Percentiles rank a stretch among this genome's conserved stretches.
Conservation (phyloP, 768 basidiomycete species). For the Kwoniella dejecticola region DNA sequence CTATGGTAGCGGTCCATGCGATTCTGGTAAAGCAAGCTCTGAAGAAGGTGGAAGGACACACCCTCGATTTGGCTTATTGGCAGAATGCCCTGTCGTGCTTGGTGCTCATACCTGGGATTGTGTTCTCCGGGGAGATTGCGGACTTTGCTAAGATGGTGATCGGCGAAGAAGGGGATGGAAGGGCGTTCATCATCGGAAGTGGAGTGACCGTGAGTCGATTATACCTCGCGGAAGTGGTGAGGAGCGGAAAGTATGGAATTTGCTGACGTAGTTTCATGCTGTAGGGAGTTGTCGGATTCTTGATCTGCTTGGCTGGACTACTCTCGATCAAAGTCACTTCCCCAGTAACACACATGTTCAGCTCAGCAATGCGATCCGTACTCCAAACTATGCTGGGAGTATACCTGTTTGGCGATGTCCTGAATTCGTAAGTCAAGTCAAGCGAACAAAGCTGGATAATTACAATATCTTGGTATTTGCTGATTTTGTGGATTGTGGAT, state of each 20-base stretch:
- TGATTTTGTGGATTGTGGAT: not conserved
- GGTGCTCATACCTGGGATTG: constrained; percentile 18
- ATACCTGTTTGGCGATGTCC: constrained; percentile 29
- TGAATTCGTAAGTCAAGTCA: constrained; percentile 29
- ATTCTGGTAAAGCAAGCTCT: constrained; percentile 35
- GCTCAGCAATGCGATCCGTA: constrained; percentile 34
- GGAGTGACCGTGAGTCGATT: constrained; percentile 30
- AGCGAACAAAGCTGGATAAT: not conserved
- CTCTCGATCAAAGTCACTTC: constrained; percentile 95
- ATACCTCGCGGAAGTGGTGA: not conserved
- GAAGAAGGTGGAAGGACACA: constrained; percentile 28
- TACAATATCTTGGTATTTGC: not conserved
- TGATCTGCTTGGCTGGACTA: constrained; percentile 89
- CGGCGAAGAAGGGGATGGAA: constrained; percentile 13
- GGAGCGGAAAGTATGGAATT: not conserved
- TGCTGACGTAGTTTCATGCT: not conserved
- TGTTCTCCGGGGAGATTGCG: constrained; percentile 21
- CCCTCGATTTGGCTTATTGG: constrained; percentile 38
- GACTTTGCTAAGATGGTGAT: constrained; percentile 18
- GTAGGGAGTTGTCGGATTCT: constrained; percentile 60
- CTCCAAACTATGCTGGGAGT: constrained; percentile 36
- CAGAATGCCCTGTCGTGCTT: constrained; percentile 26
- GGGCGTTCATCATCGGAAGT: constrained; percentile 28
- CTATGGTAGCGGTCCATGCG: constrained; percentile 37
- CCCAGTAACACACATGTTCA: constrained; percentile 84